Conservation (phyloP, 1,284 basidiomycete genomes). For the Mycosarcoma maydis region DNA sequence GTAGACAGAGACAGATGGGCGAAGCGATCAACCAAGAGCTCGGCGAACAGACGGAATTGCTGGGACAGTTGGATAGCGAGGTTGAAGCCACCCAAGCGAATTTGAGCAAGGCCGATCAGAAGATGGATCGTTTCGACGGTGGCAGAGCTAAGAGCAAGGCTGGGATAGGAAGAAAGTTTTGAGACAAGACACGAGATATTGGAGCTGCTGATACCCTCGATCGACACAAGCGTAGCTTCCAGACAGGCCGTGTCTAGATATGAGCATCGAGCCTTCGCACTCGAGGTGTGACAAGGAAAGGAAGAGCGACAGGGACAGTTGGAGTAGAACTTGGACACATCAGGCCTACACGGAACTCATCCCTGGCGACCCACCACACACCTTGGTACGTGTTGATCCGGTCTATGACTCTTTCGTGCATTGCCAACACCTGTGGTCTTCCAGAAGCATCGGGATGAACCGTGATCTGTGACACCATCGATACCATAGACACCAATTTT, state of each 20-base stretch:
- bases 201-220: too few relatives aligned
- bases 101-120: conserved; percentile 79
- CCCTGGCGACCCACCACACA: conserved; percentile 79
- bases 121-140: conserved; percentile 71
- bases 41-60: conserved; percentile 81
- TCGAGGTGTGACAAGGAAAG: too few relatives aligned
- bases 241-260: too few relatives aligned
- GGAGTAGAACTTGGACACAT: too few relatives aligned
- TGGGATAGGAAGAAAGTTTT: conserved; percentile 36
- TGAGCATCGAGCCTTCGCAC: too few relatives aligned
- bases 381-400: conserved; percentile 79
- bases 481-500: too few relatives aligned
- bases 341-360: too few relatives aligned
- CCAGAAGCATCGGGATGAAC: conserved; percentile 83
- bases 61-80: conserved; percentile 80
- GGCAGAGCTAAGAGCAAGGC: conserved; percentile 29
- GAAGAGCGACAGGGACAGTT: not conserved
- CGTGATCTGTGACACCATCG: conserved; percentile 73
- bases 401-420: conserved; percentile 82
- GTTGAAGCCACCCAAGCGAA: conserved; percentile 80
- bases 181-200: not conserved
- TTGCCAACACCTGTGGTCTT: conserved; percentile 75
- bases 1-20: conserved; percentile 84
- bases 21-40: conserved; percentile 88
- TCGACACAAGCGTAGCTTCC: too few relatives aligned